Percentiles rank a stretch among this genome's conserved stretches.
These are phyloP conservation scores for Plasmodium berghei DNA, from an alignment of 169 alveolate genomes.

Conservation along the genomic window DNA sequence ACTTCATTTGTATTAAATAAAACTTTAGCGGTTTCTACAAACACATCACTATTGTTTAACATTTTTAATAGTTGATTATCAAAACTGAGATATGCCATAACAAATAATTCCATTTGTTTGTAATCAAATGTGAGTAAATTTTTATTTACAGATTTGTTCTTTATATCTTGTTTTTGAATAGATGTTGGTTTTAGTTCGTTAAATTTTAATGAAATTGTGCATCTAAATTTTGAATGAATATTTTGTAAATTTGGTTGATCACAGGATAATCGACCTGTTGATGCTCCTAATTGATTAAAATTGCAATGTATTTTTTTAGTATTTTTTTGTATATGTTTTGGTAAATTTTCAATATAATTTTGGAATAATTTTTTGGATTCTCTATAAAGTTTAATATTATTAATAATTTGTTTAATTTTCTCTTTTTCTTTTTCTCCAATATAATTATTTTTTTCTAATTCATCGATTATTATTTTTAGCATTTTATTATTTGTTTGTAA, in stretches of 20 bases:
- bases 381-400: constrained; percentile 68
- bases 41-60: constrained; percentile 68
- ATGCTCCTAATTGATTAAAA: constrained; percentile 82
- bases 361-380: constrained; percentile 68
- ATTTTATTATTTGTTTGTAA: constrained; percentile 64
- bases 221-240: constrained; percentile 76
- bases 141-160: neutral
- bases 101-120: constrained; percentile 82
- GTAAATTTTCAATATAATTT: constrained; percentile 74
- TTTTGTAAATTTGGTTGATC: constrained; percentile 82
- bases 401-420: constrained; percentile 67
- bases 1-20: constrained; percentile 76
- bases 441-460: constrained; percentile 40
- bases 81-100: constrained; percentile 80
- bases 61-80: constrained; percentile 69
- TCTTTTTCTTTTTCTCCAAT: constrained; percentile 49
- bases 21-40: constrained; percentile 77
- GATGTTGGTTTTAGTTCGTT: neutral
- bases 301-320: constrained; percentile 75
- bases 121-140: constrained; percentile 79
- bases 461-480: constrained; percentile 57
- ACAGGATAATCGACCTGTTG: constrained; percentile 84
- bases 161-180: neutral
- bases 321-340: constrained; percentile 71
- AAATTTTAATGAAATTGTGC: constrained; percentile 43